Evolutionary conservation across 208 protist genomes (phyloP).

Genomic region (Naegleria fowleri): DNA sequence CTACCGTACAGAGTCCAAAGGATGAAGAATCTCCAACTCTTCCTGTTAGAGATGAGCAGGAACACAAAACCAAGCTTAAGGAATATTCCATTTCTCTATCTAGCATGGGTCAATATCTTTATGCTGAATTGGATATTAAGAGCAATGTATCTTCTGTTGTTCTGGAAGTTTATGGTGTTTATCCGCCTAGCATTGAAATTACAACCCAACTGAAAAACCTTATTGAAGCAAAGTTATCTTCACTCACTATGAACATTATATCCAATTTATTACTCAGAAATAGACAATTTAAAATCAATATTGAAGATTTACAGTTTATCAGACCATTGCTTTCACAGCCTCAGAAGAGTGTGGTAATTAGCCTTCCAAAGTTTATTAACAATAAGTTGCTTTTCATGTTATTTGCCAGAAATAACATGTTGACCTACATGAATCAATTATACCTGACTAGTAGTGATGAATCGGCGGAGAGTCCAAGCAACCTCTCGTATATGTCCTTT

Average conservation of each 20-base stretch:
- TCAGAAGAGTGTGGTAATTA: neutral
- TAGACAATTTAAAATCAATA: slow-evolving; percentile 36
- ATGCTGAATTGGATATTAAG: neutral
- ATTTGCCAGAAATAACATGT: slow-evolving; percentile 37
- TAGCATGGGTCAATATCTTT: neutral
- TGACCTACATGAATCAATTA: slow-evolving; percentile 35
- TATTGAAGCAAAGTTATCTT: slow-evolving; percentile 37
- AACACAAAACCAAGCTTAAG: neutral
- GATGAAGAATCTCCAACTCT: neutral
- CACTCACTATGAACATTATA: slow-evolving; percentile 31
- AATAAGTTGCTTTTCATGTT: slow-evolving; percentile 28
- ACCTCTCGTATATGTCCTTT: neutral
- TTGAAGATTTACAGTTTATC: slow-evolving; percentile 42
- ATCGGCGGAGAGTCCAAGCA: neutral
- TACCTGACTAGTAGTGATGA: slow-evolving; percentile 8
- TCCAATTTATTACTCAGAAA: slow-evolving; percentile 35
- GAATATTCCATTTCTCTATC: neutral
- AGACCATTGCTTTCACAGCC: slow-evolving; percentile 31
- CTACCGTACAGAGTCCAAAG: neutral
- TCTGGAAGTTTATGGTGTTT: slow-evolving; percentile 39
- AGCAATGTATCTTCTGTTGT: neutral
- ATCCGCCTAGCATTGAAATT: slow-evolving; percentile 38
- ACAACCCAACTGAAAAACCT: slow-evolving; percentile 37
- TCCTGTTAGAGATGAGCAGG: neutral
- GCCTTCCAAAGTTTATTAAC: slow-evolving; percentile 14